These are phyloP conservation scores for Eucalyptus marginata DNA, from an alignment of 345 rosid species.

Conservation along the genomic window DNA sequence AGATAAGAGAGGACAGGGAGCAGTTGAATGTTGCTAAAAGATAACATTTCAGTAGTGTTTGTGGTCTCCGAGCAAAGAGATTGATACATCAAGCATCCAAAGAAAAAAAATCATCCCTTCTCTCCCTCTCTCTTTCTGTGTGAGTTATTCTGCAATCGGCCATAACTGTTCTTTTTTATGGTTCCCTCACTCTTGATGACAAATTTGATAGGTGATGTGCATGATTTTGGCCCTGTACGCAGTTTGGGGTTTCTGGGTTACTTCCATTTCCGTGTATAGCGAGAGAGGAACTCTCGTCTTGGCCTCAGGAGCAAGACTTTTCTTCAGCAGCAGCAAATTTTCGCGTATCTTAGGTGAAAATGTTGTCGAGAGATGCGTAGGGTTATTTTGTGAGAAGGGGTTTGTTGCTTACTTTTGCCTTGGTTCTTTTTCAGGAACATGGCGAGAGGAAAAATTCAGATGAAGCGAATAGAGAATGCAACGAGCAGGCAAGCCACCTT, in stretches of 20 bases:
- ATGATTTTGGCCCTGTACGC: background rate
- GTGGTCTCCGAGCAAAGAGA: background rate
- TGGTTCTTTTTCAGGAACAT: background rate
- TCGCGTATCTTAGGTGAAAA: background rate
- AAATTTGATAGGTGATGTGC: background rate
- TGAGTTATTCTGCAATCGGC: background rate
- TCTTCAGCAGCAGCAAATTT: background rate
- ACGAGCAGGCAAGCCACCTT: slow-evolving; percentile 58
- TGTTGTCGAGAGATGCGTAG: background rate
- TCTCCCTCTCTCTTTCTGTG: background rate
- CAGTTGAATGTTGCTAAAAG: background rate
- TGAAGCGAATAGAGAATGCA: slow-evolving; percentile 43
- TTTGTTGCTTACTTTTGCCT: background rate
- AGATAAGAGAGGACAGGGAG: background rate
- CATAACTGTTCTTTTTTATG: background rate
- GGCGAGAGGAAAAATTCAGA: slow-evolving; percentile 57
- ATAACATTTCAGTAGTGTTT: background rate
- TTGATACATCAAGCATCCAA: background rate
- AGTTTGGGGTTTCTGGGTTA: background rate
- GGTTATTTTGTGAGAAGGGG: background rate
- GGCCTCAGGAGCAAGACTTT: background rate
- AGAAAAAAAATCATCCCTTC: background rate
- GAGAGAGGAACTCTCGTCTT: background rate
- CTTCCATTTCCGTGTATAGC: background rate
- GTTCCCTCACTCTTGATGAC: background rate